A percentile compares a stretch with the other conserved stretches of the same genome.
Conservation (phyloP, 2,329 filamentous ascomycete species). For the Zopfia rhizophila region DNA sequence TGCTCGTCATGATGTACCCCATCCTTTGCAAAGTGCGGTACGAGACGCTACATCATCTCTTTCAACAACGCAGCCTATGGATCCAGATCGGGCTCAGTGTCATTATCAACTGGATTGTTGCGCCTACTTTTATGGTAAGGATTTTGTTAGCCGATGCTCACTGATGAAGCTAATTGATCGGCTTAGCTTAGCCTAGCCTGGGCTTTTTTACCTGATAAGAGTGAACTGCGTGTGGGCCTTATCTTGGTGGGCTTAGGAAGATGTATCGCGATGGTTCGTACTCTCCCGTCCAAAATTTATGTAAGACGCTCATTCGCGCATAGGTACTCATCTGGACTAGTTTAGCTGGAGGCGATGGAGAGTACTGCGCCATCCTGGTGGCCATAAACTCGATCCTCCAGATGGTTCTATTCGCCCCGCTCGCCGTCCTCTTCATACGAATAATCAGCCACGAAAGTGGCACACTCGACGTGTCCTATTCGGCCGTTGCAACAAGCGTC, state of each 20-base stretch:
- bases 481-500: conserved; percentile 75
- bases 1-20: conserved; percentile 90
- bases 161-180: no score
- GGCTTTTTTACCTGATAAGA: conserved; percentile 50
- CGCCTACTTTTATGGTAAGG: conserved; percentile 78
- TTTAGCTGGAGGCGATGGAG: conserved; percentile 75
- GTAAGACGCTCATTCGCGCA: no score
- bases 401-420: conserved; percentile 51
- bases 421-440: conserved; percentile 62
- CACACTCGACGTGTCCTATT: conserved; percentile 62
- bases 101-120: conserved; percentile 82
- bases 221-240: conserved; percentile 64
- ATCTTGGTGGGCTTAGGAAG: conserved; percentile 81
- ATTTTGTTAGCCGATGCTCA: conserved; percentile 1
- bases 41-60: conserved; percentile 73
- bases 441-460: conserved; percentile 66
- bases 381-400: conserved; percentile 54
- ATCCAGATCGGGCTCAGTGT: conserved; percentile 78
- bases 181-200: conserved; percentile 73
- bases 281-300: no score
- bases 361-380: conserved; percentile 75
- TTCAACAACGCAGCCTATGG: conserved; percentile 71
- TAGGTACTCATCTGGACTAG: conserved; percentile 76
- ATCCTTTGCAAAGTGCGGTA: conserved; percentile 84
- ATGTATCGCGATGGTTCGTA: conserved; percentile 84